These are phyloP conservation scores for Endogone sp. DNA, from an alignment of 192 early-diverging fungal genomes.

Conservation along the genomic window DNA sequence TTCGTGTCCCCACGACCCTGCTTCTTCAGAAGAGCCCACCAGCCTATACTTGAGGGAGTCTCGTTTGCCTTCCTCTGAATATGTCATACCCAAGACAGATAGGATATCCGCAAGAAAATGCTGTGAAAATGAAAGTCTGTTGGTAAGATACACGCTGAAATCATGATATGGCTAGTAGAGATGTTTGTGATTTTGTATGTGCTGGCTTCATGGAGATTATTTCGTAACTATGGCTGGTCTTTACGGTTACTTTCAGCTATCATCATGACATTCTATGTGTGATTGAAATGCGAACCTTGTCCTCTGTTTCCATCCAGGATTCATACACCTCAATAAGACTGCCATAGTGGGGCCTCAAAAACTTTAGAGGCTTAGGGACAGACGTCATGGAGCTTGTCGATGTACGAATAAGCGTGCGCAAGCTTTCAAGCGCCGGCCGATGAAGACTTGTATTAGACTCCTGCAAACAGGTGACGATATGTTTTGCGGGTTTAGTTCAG, in stretches of 20 bases:
- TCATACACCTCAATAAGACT: conserved; percentile 66
- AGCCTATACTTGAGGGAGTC: conserved; percentile 86
- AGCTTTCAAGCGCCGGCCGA: conserved; percentile 79
- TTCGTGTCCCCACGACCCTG: conserved; percentile 98
- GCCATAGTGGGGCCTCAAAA: conserved; percentile 81
- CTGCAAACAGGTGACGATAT: too few species aligned
- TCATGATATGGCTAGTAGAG: background rate
- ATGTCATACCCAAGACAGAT: conserved; percentile 96
- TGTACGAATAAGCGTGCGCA: conserved; percentile 88
- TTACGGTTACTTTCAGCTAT: background rate
- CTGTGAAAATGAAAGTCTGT: conserved; percentile 32
- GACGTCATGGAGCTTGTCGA: conserved; percentile 98
- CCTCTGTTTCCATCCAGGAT: conserved; percentile 65
- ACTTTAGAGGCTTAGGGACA: conserved; percentile 99
- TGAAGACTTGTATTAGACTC: conserved; percentile 74
- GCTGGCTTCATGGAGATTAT: too few species aligned
- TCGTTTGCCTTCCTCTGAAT: conserved; percentile 80
- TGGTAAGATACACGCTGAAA: background rate
- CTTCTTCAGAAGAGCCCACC: conserved; percentile 69
- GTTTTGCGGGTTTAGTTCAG: background rate
- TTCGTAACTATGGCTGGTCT: too few species aligned
- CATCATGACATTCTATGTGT: too few species aligned
- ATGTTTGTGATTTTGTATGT: too few species aligned
- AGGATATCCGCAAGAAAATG: conserved; percentile 89
- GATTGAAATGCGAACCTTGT: conserved; percentile 57